Conservation (phyloP, 129 eudicot genomes). For the Glebionis coronaria region DNA sequence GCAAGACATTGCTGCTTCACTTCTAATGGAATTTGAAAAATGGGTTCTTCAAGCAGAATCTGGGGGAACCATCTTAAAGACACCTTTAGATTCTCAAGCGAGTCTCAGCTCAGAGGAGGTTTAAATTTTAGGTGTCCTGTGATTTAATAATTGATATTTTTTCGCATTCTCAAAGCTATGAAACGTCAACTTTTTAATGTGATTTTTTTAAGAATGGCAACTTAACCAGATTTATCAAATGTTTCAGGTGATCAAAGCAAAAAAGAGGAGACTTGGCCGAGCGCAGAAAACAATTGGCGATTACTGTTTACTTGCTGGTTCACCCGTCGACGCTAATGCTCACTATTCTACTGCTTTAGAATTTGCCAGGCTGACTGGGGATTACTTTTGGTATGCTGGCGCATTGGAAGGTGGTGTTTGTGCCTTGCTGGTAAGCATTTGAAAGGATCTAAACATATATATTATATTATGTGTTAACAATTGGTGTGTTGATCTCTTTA, state of each 20-base stretch:
- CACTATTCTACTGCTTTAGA: slow-evolving; percentile 93
- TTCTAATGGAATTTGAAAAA: slow-evolving; percentile 94
- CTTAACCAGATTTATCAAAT: slow-evolving; percentile 28
- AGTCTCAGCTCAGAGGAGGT: slow-evolving; percentile 99
- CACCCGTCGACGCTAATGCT: slow-evolving; percentile 98
- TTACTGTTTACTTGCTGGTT: slow-evolving; percentile 91
- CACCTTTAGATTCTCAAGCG: slow-evolving; percentile 99
- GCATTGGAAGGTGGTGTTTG: slow-evolving; percentile 99
- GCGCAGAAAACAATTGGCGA: slow-evolving; percentile 98
- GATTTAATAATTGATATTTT: slow-evolving; percentile 35
- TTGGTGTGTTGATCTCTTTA: neutral
- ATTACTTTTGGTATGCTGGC: slow-evolving; percentile 97
- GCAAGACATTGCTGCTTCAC: slow-evolving; percentile 98
- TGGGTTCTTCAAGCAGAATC: slow-evolving; percentile 97
- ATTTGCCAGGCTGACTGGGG: slow-evolving; percentile 87
- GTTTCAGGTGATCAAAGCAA: slow-evolving; percentile 84
- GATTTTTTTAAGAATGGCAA: slow-evolving; percentile 14
- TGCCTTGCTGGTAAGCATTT: slow-evolving; percentile 79
- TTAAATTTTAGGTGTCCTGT: slow-evolving; percentile 91
- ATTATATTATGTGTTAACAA: slow-evolving; percentile 6
- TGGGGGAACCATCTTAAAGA: slow-evolving; percentile 94
- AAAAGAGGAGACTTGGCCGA: slow-evolving; percentile 94
- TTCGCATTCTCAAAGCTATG: neutral
- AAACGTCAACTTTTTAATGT: slow-evolving; percentile 13
- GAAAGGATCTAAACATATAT: slow-evolving; percentile 9